Evolutionary conservation across 306 rosid genomes (phyloP).

Genomic region (Geum urbanum): DNA sequence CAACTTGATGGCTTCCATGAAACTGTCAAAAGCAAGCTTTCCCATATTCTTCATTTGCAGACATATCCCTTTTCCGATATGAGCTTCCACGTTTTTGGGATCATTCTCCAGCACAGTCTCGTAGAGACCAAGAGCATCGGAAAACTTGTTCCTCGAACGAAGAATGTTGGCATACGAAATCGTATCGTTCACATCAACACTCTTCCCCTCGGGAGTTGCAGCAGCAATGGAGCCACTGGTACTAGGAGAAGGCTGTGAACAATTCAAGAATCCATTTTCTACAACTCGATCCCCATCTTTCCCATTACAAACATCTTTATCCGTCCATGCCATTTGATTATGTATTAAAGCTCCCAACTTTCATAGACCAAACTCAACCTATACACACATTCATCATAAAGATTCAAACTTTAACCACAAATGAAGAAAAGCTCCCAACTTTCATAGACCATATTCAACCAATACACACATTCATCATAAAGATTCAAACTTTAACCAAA

Average conservation of each 20-base stretch:
- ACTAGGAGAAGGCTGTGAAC: constrained; percentile 45
- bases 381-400: constrained; percentile 5
- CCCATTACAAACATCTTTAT: constrained; percentile 49
- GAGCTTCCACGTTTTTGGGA: constrained; percentile 67
- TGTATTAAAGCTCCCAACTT: constrained; percentile 20
- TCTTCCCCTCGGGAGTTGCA: constrained; percentile 28
- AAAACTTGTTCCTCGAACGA: constrained; percentile 87
- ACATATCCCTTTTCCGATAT: constrained; percentile 94
- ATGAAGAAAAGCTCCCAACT: background rate
- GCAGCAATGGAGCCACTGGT: constrained; percentile 34
- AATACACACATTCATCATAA: constrained; percentile 11
- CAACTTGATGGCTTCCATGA: constrained; percentile 67
- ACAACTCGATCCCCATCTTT: constrained; percentile 44
- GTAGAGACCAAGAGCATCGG: constrained; percentile 72
- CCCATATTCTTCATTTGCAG: constrained; percentile 92
- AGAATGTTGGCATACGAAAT: constrained; percentile 72
- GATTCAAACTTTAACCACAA: background rate
- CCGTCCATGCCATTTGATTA: constrained; percentile 59
- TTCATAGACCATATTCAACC: constrained; percentile 28
- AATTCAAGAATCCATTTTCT: constrained; percentile 73
- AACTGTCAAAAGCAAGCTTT: constrained; percentile 77
- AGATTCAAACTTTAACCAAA: background rate
- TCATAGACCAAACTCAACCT: constrained; percentile 30
- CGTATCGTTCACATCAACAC: constrained; percentile 58
- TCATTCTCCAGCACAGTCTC: constrained; percentile 68